These are phyloP conservation scores for Lactarius evosmus DNA, from an alignment of 768 basidiomycete genomes.

Conservation along the genomic window DNA sequence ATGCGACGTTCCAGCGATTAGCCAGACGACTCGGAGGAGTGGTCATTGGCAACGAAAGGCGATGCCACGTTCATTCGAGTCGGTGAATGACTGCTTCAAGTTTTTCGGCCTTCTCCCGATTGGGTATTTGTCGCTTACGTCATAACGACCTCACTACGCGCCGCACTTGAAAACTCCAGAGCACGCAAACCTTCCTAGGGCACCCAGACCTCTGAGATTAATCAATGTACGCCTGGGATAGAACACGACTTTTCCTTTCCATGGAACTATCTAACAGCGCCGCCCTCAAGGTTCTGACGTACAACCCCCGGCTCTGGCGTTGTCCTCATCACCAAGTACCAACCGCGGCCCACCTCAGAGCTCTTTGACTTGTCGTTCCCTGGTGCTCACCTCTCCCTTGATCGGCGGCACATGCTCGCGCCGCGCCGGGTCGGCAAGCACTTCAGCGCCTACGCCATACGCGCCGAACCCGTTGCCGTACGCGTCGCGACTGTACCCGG, in stretches of 20 bases:
- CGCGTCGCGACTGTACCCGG: constrained; percentile 15
- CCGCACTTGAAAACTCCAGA: constrained; percentile 20
- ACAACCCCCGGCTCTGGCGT: constrained; percentile 20
- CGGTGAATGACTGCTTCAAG: no score
- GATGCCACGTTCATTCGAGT: no score
- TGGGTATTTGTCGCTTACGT: no score
- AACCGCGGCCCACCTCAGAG: neutral
- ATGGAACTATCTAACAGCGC: neutral
- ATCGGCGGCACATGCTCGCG: neutral
- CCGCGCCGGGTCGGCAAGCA: constrained; percentile 1
- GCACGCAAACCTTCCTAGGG: constrained; percentile 8
- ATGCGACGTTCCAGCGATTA: no score
- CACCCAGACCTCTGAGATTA: constrained; percentile 6
- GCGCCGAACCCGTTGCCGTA: neutral
- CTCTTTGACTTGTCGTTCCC: constrained; percentile 16
- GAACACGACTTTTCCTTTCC: neutral
- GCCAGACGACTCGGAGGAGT: no score
- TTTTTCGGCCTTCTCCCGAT: no score
- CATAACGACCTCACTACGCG: no score
- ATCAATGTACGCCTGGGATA: constrained; percentile 7
- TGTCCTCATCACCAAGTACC: constrained; percentile 7
- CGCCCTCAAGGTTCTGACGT: constrained; percentile 8
- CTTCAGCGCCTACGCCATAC: constrained; percentile 9
- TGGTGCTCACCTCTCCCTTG: constrained; percentile 4
- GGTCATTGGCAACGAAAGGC: no score